Evolutionary conservation across 2,329 filamentous ascomycete species (phyloP).

Genomic region (Fusarium torreyae): DNA sequence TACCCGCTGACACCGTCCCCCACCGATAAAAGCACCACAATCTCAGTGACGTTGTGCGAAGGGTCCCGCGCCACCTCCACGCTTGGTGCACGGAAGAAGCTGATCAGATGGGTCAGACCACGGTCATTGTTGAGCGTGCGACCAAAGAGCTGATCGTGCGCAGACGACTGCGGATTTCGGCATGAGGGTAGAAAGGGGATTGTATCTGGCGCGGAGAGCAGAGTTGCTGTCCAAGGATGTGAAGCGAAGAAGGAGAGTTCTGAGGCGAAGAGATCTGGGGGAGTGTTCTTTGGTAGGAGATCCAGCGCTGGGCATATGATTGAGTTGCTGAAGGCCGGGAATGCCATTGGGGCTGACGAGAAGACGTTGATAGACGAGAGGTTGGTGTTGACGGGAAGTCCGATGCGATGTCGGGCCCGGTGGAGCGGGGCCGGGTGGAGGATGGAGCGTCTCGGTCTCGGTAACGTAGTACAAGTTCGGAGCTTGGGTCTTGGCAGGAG

Average conservation of each 20-base stretch:
- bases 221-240: constrained; percentile 55
- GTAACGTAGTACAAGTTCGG: constrained; percentile 27
- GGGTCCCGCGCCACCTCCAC: constrained; percentile 45
- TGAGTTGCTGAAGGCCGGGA: constrained; percentile 43
- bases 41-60: constrained; percentile 47
- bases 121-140: constrained; percentile 50
- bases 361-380: constrained; percentile 29
- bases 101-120: constrained; percentile 54
- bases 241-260: constrained; percentile 54
- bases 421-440: constrained; percentile 28
- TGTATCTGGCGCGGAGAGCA: constrained; percentile 48
- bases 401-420: constrained; percentile 19
- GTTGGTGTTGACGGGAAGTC: constrained; percentile 8
- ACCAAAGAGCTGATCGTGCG: constrained; percentile 56
- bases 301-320: constrained; percentile 52
- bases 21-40: constrained; percentile 53
- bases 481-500: constrained; percentile 17
- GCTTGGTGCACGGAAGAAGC: constrained; percentile 52
- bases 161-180: constrained; percentile 50
- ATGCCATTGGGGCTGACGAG: constrained; percentile 40
- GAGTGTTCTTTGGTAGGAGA: constrained; percentile 49
- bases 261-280: constrained; percentile 47
- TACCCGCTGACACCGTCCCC: constrained; percentile 55
- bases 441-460: constrained; percentile 32
- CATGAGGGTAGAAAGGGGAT: constrained; percentile 55